These are phyloP conservation scores for Diaporthe citri DNA, from an alignment of 2,329 filamentous ascomycete species.

Conservation along the genomic window DNA sequence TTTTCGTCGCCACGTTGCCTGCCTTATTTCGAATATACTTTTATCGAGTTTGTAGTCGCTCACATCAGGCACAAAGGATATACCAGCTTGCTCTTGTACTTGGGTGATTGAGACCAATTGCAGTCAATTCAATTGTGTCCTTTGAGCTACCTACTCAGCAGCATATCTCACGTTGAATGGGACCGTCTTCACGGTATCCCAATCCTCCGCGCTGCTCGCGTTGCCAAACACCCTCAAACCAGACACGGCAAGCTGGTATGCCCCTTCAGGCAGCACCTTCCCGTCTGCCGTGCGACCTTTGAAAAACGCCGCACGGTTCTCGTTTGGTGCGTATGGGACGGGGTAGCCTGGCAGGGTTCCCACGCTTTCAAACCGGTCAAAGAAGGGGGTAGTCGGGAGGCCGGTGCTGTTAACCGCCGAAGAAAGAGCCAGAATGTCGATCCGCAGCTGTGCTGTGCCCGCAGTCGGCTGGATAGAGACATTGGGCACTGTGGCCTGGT, in stretches of 20 bases:
- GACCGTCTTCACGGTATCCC: constrained; percentile 38
- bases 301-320: constrained; percentile 35
- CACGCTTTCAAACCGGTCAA: constrained; percentile 8
- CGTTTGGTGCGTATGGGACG: not conserved
- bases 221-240: constrained; percentile 46
- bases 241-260: constrained; percentile 43
- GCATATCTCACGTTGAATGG: constrained; percentile 22
- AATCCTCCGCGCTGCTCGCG: constrained; percentile 42
- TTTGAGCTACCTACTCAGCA: not conserved
- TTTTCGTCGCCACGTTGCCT: not conserved
- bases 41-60: not conserved
- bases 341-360: constrained; percentile 3
- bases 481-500: constrained; percentile 10
- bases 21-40: no score
- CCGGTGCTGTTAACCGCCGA: constrained; percentile 7
- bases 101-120: not conserved
- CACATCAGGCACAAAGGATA: no score
- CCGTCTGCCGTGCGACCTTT: constrained; percentile 42
- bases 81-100: not conserved
- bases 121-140: not conserved
- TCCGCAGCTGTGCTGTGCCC: not conserved
- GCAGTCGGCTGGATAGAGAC: not conserved
- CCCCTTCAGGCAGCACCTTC: constrained; percentile 42
- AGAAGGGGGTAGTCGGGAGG: constrained; percentile 18
- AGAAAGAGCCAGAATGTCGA: constrained; percentile 3